Evolutionary conservation across 2,329 filamentous ascomycete species (phyloP).

Genomic region (Aureobasidium zeae): DNA sequence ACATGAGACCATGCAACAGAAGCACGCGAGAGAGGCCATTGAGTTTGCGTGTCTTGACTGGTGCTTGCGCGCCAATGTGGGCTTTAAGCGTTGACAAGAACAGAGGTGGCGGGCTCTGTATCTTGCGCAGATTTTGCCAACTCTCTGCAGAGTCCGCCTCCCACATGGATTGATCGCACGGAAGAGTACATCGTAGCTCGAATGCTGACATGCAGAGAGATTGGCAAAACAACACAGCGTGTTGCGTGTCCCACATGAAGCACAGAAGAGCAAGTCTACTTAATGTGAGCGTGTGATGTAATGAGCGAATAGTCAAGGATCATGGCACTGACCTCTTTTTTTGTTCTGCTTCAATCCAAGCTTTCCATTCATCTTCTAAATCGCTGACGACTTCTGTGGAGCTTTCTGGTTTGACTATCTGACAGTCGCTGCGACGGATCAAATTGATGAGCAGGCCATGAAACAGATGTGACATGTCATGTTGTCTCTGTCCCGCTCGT

Average conservation of each 20-base stretch:
- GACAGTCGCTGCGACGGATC: conserved; percentile 45
- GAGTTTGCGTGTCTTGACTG: conserved; percentile 27
- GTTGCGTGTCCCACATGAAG: conserved; percentile 59
- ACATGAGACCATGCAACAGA: conserved; percentile 54
- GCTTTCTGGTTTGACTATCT: conserved; percentile 34
- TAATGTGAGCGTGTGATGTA: not conserved
- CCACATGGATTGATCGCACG: conserved; percentile 48
- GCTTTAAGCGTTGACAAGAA: conserved; percentile 48
- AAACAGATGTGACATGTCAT: conserved; percentile 55
- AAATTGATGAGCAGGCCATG: conserved; percentile 48
- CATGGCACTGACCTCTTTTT: conserved; percentile 42
- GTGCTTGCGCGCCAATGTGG: conserved; percentile 40
- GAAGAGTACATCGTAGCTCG: conserved; percentile 49
- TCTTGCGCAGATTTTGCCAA: conserved; percentile 39
- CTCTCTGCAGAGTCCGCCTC: conserved; percentile 46
- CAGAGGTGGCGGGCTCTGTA: conserved; percentile 30
- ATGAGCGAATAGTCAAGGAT: not conserved
- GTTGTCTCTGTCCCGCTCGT: conserved; percentile 52
- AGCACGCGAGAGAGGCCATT: conserved; percentile 47
- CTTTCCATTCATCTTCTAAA: conserved; percentile 42
- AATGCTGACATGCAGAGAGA: conserved; percentile 58
- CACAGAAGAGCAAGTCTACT: conserved; percentile 47
- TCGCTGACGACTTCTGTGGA: conserved; percentile 30
- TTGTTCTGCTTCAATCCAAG: conserved; percentile 48
- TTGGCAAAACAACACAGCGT: conserved; percentile 56